Base-by-base conservation (phyloP, 2,329 filamentous ascomycete species). In the Paraconiothyrium sp. region DNA sequence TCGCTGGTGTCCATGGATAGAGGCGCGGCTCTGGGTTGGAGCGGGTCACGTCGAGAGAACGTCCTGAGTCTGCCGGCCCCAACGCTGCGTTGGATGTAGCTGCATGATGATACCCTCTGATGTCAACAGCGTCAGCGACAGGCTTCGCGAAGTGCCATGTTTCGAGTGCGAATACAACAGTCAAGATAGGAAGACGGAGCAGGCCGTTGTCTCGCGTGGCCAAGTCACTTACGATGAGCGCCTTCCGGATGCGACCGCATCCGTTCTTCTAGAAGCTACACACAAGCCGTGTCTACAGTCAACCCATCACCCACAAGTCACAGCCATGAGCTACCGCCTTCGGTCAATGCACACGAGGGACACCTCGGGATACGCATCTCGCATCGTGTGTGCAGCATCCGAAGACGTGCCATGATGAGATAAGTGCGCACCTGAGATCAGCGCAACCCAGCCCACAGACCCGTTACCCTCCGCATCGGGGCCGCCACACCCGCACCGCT, bases 401-500 rank as follows among this genome's bases (percentile, higher is more conserved):
- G 27, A 30, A 30, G 27, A 30, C 27, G 6, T 30, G 27, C 27
- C 27, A 30, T 6, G 27, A 30, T 30, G 27, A 30, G 4, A 30
- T 20, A 30, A 30, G 27, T 30, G 27, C 27, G 27, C 27, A 30
- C 27, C 27, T 30, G 6, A 6, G 37, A 39, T 39, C 10, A 54
- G 32, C 50, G 50, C 22, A 41, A 20, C 4, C 39, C 14, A 48
- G 16, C 46, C 54, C 54, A 55, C 47, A 16, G 20, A 43, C 49
- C 43, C 30, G 55, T 61, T 39, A 48, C 43, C 34, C 49, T 56
- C 44, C 58, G 52, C 58, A 59, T 41, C 58, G 34, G 49, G 50
- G 60, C 60, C 34, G 60, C 60, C 60, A 62, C 60, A 62, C 56
- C 60, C 60, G 60, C 44, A 46, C 13, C 43, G 24, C 37, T 30